Conservation (phyloP, 768 basidiomycete species). For the Rhodotorula sphaerocarpa region DNA sequence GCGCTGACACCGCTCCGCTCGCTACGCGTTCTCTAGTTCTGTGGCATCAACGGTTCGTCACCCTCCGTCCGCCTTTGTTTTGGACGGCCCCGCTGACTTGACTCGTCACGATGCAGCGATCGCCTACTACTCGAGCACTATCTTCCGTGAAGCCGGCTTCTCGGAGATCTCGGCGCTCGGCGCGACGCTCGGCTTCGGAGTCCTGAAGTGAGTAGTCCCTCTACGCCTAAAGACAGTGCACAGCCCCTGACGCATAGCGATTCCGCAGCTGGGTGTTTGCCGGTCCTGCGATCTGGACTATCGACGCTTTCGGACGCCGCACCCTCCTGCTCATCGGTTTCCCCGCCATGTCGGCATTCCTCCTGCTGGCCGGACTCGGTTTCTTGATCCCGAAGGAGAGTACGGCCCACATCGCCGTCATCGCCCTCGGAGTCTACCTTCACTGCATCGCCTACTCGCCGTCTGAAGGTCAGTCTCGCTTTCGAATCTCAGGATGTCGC, state of each 20-base stretch:
- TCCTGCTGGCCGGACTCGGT: slow-evolving; percentile 50
- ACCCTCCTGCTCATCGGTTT: slow-evolving; percentile 66
- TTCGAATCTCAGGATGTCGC: too few relatives aligned
- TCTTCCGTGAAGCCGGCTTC: slow-evolving; percentile 28
- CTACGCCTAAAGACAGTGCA: too few relatives aligned
- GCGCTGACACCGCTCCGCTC: too few relatives aligned
- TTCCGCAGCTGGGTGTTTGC: slow-evolving; percentile 5
- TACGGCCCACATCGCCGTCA: not conserved
- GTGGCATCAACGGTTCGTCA: slow-evolving; percentile 9
- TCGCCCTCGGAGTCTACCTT: slow-evolving; percentile 26
- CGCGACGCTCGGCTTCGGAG: slow-evolving; percentile 12
- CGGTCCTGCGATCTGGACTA: slow-evolving; percentile 11
- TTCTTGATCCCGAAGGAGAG: slow-evolving; percentile 34
- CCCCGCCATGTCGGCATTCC: slow-evolving; percentile 67
- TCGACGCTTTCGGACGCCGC: slow-evolving; percentile 53
- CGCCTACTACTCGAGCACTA: slow-evolving; percentile 32
- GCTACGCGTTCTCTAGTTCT: too few relatives aligned
- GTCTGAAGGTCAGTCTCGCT: slow-evolving; percentile 12
- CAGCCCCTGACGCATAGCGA: not conserved
- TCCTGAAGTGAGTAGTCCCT: not conserved
- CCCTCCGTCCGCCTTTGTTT: not conserved
- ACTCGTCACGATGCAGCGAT: too few relatives aligned
- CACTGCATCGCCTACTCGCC: slow-evolving; percentile 34
- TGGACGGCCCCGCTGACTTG: too few relatives aligned
- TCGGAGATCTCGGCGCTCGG: slow-evolving; percentile 19